These are phyloP conservation scores for Kuraishia molischiana DNA, from an alignment of 805 yeast genomes.

Conservation along the genomic window DNA sequence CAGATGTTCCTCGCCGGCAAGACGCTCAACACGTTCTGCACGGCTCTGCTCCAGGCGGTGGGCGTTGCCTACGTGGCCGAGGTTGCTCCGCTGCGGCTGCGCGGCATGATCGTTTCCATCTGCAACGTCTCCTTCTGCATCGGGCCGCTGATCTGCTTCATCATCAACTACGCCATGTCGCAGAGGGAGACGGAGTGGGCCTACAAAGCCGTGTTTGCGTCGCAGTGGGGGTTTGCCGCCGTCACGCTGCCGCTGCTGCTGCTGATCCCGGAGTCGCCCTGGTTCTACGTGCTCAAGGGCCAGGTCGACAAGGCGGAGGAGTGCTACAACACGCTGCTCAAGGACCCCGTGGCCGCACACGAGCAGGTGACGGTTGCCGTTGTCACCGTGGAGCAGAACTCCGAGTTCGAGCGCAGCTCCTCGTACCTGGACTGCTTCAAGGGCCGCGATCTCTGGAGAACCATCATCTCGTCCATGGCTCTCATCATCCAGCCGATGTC, in stretches of 20 bases:
- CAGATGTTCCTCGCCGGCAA: conserved; percentile 30
- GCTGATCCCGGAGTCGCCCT: conserved; percentile 13
- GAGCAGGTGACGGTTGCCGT: conserved; percentile 7
- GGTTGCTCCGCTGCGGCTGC: conserved; percentile 28
- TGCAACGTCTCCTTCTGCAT: conserved; percentile 31
- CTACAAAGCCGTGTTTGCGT: conserved; percentile 10
- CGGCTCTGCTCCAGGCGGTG: conserved; percentile 32
- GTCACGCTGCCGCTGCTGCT: conserved; percentile 2
- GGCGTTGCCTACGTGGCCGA: conserved; percentile 33
- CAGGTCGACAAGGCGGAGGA: conserved; percentile 31
- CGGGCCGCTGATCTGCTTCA: conserved; percentile 27
- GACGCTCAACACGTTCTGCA: conserved; percentile 29
- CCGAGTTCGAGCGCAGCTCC: conserved; percentile 20
- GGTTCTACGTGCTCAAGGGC: conserved; percentile 20
- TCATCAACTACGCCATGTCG: conserved; percentile 21
- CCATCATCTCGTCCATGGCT: conserved; percentile 36
- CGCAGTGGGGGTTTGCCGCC: conserved; percentile 11
- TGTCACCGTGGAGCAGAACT: conserved; percentile 13
- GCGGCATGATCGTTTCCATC: conserved; percentile 29
- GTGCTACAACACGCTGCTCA: conserved; percentile 17
- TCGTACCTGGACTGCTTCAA: conserved; percentile 35
- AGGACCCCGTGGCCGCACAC: background rate
- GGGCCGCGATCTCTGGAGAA: conserved; percentile 36
- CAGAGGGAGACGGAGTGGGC: conserved; percentile 8
- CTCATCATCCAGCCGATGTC: conserved; percentile 49